Percentiles rank a stretch among this genome's conserved stretches.
Evolutionary conservation across 2,329 filamentous ascomycete species (phyloP).

Genomic region (Penicillium polonicum): DNA sequence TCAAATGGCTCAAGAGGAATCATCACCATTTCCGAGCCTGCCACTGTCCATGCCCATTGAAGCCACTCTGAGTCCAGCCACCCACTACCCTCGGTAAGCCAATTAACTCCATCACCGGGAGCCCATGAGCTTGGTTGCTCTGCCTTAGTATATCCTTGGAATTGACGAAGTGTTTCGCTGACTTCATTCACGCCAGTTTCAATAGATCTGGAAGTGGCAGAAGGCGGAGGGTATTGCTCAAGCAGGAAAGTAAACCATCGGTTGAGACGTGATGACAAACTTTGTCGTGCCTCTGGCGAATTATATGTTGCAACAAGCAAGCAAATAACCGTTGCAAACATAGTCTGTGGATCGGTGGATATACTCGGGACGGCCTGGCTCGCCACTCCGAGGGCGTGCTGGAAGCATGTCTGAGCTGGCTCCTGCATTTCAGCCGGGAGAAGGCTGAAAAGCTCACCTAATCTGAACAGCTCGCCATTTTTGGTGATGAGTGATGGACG

Average conservation of each 20-base stretch:
- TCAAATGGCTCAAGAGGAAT: conserved; percentile 36
- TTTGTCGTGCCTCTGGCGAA: conserved; percentile 11
- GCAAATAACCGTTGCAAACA: conserved; percentile 34
- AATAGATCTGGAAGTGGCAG: conserved; percentile 32
- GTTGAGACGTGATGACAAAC: conserved; percentile 35
- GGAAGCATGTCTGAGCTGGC: conserved; percentile 26
- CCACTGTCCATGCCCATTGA: conserved; percentile 46
- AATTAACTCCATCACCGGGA: conserved; percentile 13
- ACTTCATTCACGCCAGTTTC: conserved; percentile 23
- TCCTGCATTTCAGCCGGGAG: conserved; percentile 30
- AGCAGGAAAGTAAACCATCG: conserved; percentile 40
- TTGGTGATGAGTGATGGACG: conserved; percentile 34
- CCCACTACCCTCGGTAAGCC: conserved; percentile 27
- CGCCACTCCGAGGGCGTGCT: conserved; percentile 21
- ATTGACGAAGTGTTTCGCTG: conserved; percentile 20
- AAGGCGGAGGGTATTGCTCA: conserved; percentile 34
- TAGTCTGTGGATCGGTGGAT: conserved; percentile 19
- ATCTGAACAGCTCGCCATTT: conserved; percentile 38
- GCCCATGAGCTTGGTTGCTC: conserved; percentile 17
- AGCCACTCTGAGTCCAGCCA: conserved; percentile 42
- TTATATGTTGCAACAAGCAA: conserved; percentile 32
- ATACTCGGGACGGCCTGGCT: conserved; percentile 21
- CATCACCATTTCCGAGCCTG: conserved; percentile 41
- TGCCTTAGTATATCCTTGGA: background rate
- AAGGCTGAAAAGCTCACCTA: conserved; percentile 32